A percentile compares a stretch with the other conserved stretches of the same genome.
Conservation (phyloP, 352 stramenopile species). For the Peronospora belbahrii region DNA sequence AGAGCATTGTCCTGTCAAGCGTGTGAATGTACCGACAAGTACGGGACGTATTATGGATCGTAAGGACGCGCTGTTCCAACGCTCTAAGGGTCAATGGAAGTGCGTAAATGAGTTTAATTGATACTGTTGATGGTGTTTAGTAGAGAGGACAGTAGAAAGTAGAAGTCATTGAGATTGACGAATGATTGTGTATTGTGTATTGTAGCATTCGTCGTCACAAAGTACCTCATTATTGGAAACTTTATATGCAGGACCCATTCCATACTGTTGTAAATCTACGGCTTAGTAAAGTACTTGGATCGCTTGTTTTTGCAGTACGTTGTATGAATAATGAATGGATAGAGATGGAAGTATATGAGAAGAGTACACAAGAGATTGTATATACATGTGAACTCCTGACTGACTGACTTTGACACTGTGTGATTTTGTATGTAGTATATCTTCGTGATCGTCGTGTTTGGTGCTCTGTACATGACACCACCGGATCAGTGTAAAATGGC, state of each 20-base stretch:
- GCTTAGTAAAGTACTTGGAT: constrained; percentile 63
- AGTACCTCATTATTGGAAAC: constrained; percentile 72
- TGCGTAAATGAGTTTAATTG: constrained; percentile 18
- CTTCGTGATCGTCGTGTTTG: constrained; percentile 54
- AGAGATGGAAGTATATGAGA: background rate
- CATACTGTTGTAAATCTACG: constrained; percentile 79
- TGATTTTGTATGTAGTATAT: constrained; percentile 49
- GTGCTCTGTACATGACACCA: constrained; percentile 66
- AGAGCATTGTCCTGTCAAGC: constrained; percentile 17
- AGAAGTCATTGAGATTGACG: constrained; percentile 2
- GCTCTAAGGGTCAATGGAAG: constrained; percentile 76
- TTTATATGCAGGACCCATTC: constrained; percentile 81
- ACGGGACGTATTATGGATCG: constrained; percentile 71
- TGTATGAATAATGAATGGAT: constrained; percentile 7
- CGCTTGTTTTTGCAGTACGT: constrained; percentile 24
- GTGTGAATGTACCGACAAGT: constrained; percentile 17
- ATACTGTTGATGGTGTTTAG: background rate
- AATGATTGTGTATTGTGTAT: constrained; percentile 1
- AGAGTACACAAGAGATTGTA: background rate
- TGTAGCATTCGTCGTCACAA: constrained; percentile 70
- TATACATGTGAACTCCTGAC: too few species aligned
- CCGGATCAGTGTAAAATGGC: constrained; percentile 54
- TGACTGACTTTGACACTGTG: too few species aligned
- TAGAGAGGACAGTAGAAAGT: background rate
- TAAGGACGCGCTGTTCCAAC: constrained; percentile 50